Percentiles rank a stretch among this genome's conserved stretches.
phyloP scores from a whole-genome alignment of 805 yeast species.

The Citeromyces matritensis region DNA sequence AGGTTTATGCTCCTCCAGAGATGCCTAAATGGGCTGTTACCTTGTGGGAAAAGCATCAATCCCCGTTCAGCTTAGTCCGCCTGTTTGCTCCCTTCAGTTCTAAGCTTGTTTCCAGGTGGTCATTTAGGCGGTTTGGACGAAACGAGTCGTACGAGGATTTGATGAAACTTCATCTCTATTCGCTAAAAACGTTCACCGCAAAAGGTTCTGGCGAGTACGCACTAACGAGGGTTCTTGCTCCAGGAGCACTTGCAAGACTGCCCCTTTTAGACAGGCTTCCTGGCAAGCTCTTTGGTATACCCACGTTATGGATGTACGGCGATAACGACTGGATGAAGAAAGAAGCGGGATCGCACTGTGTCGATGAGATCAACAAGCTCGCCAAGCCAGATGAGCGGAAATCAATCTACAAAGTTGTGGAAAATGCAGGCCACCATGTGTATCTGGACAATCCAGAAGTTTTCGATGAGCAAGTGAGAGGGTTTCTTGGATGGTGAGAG shows the following conservation, averaged over 20 bases:
- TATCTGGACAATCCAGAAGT: conserved; percentile 31
- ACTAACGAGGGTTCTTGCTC: conserved; percentile 40
- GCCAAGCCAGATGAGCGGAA: conserved; percentile 7
- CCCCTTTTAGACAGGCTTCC: conserved; percentile 43
- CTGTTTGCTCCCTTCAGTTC: conserved; percentile 39
- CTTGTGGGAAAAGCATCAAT: conserved; percentile 37
- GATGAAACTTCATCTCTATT: conserved; percentile 34
- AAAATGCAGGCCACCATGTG: conserved; percentile 38
- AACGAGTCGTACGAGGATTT: conserved; percentile 13
- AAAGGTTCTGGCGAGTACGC: conserved; percentile 55
- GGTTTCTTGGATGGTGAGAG: conserved; percentile 9
- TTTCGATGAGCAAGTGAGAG: conserved; percentile 12
- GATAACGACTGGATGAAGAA: conserved; percentile 62
- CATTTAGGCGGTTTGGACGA: conserved; percentile 27
- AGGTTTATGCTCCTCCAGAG: conserved; percentile 10
- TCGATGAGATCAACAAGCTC: conserved; percentile 14
- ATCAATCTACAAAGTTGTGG: conserved; percentile 16
- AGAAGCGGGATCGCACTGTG: conserved; percentile 35
- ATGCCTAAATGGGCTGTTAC: conserved; percentile 19
- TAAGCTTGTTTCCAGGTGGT: conserved; percentile 35
- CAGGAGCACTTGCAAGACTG: conserved; percentile 39
- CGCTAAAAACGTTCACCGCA: conserved; percentile 33
- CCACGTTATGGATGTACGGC: conserved; percentile 49
- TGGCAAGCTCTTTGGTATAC: conserved; percentile 16
- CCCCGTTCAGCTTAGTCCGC: conserved; percentile 40